These are phyloP conservation scores for Prunus mongolica DNA, from an alignment of 306 rosid species.

Conservation along the genomic window DNA sequence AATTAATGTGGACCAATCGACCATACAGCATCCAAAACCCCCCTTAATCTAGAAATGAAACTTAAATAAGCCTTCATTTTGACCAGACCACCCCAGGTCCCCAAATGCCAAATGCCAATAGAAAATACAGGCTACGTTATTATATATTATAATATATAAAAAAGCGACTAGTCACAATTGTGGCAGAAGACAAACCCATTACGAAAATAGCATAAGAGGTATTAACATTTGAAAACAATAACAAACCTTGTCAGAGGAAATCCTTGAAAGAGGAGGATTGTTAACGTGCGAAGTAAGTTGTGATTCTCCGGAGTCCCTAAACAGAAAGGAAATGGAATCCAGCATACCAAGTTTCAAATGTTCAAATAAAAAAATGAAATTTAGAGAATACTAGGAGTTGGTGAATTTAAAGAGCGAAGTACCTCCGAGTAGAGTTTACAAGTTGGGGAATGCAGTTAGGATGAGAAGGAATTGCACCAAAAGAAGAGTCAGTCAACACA, in stretches of 20 bases:
- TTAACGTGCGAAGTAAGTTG: slow-evolving; percentile 18
- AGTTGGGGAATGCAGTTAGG: slow-evolving; percentile 19
- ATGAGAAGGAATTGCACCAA: slow-evolving; percentile 20
- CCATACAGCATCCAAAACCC: slow-evolving; percentile 3
- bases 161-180: background rate
- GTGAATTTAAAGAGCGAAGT: slow-evolving; percentile 4
- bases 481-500: slow-evolving; percentile 10
- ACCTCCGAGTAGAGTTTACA: slow-evolving; percentile 37
- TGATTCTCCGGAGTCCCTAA: slow-evolving; percentile 36
- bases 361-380: background rate
- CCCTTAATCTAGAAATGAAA: background rate
- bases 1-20: background rate
- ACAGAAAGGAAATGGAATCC: slow-evolving; percentile 7
- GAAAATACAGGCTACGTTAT: background rate
- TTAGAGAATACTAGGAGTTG: background rate
- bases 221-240: slow-evolving; percentile 8
- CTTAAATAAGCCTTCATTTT: background rate
- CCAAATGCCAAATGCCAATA: background rate
- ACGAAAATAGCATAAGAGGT: slow-evolving; percentile 10
- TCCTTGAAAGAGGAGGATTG: slow-evolving; percentile 36
- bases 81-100: no score
- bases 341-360: background rate
- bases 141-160: no score
- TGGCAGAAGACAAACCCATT: background rate
- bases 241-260: slow-evolving; percentile 76